Conservation (phyloP, 306 rosid genomes). For the Bauhinia variegata region DNA sequence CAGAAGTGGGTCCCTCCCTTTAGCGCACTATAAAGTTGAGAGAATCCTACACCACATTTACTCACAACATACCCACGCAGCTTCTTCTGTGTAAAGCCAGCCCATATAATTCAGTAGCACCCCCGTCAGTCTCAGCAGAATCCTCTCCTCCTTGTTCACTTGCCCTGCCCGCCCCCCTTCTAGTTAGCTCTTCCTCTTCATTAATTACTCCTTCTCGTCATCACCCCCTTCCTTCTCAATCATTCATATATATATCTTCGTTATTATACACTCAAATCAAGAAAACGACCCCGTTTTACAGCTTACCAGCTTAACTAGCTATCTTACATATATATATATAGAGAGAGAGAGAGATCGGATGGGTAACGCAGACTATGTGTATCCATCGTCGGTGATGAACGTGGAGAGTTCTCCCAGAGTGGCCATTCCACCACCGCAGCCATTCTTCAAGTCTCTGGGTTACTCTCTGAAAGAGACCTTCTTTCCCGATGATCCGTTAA, state of each 20-base stretch:
- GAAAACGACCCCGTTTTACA: too few species aligned
- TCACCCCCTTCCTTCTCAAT: neutral
- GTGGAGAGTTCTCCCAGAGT: slow-evolving; percentile 43
- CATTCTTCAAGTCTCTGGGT: slow-evolving; percentile 59
- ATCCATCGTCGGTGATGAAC: slow-evolving; percentile 43
- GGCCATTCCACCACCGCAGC: slow-evolving; percentile 70
- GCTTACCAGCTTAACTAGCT: too few species aligned
- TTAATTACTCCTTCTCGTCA: too few species aligned
- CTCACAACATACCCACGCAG: neutral
- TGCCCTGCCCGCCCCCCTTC: neutral
- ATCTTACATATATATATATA: too few species aligned
- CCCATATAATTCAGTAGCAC: slow-evolving; percentile 1
- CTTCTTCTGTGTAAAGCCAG: slow-evolving; percentile 42
- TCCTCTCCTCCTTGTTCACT: neutral
- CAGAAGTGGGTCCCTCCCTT: too few species aligned
- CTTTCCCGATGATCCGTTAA: slow-evolving; percentile 87
- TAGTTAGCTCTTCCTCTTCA: too few species aligned
- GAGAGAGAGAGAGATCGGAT: slow-evolving; percentile 24
- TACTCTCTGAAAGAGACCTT: slow-evolving; percentile 72
- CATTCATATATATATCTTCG: too few species aligned
- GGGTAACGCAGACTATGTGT: slow-evolving; percentile 60
- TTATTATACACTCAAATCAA: too few species aligned
- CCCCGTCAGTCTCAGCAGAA: neutral
- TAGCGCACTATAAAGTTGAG: slow-evolving; percentile 12
- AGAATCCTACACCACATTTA: slow-evolving; percentile 11